phyloP scores from a whole-genome alignment of 225 moss, liverwort and hornwort genomes.

The Climacium dendroides region DNA sequence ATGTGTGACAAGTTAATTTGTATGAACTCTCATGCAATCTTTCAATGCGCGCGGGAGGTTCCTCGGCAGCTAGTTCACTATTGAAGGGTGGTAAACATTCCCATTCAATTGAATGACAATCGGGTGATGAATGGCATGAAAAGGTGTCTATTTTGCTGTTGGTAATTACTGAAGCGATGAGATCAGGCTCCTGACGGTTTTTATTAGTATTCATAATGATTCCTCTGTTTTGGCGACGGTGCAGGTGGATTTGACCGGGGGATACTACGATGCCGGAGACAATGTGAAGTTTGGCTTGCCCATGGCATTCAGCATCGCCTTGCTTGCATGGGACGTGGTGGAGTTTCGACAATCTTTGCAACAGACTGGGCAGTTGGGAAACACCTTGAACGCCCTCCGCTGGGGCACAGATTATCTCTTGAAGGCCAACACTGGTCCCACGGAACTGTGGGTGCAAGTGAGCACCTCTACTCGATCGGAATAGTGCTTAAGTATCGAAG shows the following conservation, averaged over 20 bases:
- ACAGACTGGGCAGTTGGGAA: conserved; percentile 12
- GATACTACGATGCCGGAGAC: conserved; percentile 33
- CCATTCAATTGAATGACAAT: neutral
- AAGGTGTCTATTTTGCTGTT: neutral
- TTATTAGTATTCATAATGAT: too few relatives aligned
- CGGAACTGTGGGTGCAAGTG: conserved; percentile 31
- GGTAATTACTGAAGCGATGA: neutral
- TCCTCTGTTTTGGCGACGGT: neutral
- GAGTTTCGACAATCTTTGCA: conserved; percentile 5
- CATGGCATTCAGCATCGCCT: conserved; percentile 17
- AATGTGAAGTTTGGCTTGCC: conserved; percentile 28
- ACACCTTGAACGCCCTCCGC: conserved; percentile 19
- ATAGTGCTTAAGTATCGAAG: neutral
- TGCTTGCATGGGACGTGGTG: conserved; percentile 19
- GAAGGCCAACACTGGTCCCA: conserved; percentile 15
- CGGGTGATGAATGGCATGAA: neutral
- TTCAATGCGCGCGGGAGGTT: neutral
- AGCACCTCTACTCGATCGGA: neutral
- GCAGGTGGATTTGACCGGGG: conserved; percentile 60
- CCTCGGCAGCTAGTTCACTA: neutral
- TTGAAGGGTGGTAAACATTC: too few relatives aligned
- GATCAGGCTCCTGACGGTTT: neutral
- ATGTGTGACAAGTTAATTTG: neutral
- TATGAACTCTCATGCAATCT: neutral
- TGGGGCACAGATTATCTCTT: conserved; percentile 32